Percentiles rank a stretch among this genome's conserved stretches.
phyloP scores from a whole-genome alignment of 495 filamentous ascomycete genomes.

The Cercophora sp. region DNA sequence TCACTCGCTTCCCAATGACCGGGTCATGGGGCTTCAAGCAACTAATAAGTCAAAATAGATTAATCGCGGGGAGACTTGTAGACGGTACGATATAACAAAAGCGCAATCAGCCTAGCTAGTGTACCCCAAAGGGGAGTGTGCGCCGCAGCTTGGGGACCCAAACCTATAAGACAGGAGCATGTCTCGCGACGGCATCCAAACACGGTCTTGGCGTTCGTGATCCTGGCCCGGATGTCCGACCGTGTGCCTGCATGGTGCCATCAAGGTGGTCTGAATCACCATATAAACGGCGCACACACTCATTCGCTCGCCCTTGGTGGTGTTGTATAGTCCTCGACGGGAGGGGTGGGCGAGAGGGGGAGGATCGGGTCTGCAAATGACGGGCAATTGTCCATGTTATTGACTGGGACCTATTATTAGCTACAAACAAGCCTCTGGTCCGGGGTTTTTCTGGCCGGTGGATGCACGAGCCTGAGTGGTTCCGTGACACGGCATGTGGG shows the following conservation, averaged over 20 bases:
- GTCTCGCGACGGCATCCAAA: not conserved
- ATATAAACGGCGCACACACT: not conserved
- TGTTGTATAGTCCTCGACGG: conserved; percentile 1
- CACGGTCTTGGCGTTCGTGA: not conserved
- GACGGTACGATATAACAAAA: conserved; percentile 13
- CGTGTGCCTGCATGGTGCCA: conserved; percentile 2
- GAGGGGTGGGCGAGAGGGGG: not conserved
- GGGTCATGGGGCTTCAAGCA: conserved; percentile 6
- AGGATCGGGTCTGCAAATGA: conserved; percentile 1
- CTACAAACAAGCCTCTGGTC: not conserved
- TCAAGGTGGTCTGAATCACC: not conserved
- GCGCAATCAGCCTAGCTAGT: conserved; percentile 11
- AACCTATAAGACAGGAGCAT: not conserved
- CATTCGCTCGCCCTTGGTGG: not conserved
- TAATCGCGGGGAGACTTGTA: conserved; percentile 6
- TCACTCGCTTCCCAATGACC: conserved; percentile 14
- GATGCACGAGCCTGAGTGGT: conserved; percentile 5
- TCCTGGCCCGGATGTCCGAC: conserved; percentile 6
- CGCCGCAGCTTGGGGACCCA: not conserved
- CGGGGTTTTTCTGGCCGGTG: not conserved
- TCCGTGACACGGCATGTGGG: conserved; percentile 5
- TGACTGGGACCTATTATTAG: conserved; percentile 8
- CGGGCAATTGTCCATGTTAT: conserved; percentile 2
- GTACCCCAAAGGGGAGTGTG: not conserved
- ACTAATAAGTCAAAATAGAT: conserved; percentile 1